Percentiles rank a stretch among this genome's conserved stretches.
phyloP scores from a whole-genome alignment of 139 green algal species.

The Coccomyxa sp. region DNA sequence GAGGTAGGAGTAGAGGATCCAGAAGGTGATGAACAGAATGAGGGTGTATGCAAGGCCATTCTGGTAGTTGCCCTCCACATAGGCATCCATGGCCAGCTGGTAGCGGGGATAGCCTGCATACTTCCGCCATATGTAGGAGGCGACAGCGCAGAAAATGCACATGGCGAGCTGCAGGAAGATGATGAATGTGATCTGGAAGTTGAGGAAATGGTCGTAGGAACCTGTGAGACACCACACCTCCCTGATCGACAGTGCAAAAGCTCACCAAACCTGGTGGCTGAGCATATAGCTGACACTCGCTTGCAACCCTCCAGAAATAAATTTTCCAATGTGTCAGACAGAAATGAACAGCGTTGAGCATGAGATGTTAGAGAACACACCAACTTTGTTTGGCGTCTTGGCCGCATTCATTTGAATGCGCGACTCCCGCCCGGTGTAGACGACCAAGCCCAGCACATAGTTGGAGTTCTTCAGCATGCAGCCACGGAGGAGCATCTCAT shows the following conservation, averaged over 20 bases:
- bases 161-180: slow-evolving; percentile 34
- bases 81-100: slow-evolving; percentile 21
- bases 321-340: too few species aligned
- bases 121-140: slow-evolving; percentile 26
- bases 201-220: slow-evolving; percentile 51
- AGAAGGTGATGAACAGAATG: slow-evolving; percentile 76
- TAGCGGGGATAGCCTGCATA: slow-evolving; percentile 19
- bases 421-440: slow-evolving; percentile 80
- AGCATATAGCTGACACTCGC: too few species aligned
- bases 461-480: slow-evolving; percentile 41
- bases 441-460: slow-evolving; percentile 59
- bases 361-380: neutral
- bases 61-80: slow-evolving; percentile 37
- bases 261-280: too few species aligned
- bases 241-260: neutral
- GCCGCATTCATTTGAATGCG: slow-evolving; percentile 74
- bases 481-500: slow-evolving; percentile 68
- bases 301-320: too few species aligned
- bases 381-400: slow-evolving; percentile 58
- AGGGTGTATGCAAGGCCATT: slow-evolving; percentile 34
- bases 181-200: slow-evolving; percentile 45
- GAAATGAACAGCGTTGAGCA: too few species aligned
- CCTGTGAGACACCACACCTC: slow-evolving; percentile 9
- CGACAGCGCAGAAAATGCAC: slow-evolving; percentile 26
- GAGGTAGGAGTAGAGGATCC: slow-evolving; percentile 89